Conservation (phyloP, 2,329 filamentous ascomycete species). For the Microascus cirrosus region DNA sequence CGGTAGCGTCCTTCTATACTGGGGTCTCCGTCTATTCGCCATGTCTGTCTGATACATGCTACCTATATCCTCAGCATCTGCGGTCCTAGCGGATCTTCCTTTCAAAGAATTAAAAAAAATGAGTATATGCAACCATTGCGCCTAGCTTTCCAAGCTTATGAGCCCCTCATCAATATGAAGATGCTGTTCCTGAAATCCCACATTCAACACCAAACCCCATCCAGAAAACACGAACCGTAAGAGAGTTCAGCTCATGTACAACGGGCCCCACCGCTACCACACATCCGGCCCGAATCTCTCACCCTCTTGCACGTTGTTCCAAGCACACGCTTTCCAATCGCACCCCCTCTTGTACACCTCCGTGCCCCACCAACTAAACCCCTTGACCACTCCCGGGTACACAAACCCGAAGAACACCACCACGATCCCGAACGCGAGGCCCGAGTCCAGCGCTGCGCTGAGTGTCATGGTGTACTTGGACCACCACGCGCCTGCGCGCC, state of each 20-base stretch:
- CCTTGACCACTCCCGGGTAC: conserved; percentile 64
- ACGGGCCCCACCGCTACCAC: conserved; percentile 28
- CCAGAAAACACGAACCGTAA: neutral
- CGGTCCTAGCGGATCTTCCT: neutral
- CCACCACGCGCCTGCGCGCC: conserved; percentile 67
- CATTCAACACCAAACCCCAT: neutral
- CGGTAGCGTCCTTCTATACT: neutral
- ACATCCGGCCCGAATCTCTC: conserved; percentile 53
- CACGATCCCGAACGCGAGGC: conserved; percentile 70
- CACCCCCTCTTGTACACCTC: conserved; percentile 76
- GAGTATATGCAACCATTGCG: neutral
- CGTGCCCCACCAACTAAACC: conserved; percentile 81
- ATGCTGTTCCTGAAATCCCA: neutral
- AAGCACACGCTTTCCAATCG: conserved; percentile 74
- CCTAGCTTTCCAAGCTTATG: neutral
- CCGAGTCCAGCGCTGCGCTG: conserved; percentile 72
- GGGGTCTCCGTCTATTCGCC: neutral
- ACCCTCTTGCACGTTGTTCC: conserved; percentile 50
- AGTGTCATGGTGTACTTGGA: conserved; percentile 86
- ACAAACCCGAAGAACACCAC: conserved; percentile 79
- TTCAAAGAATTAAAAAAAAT: neutral
- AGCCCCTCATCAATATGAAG: neutral
- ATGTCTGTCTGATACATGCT: no score
- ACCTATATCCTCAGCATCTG: neutral
- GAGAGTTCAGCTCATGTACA: neutral